Percentiles rank a stretch among this genome's conserved stretches.
These are phyloP conservation scores for Obelidium mucronatum DNA, from an alignment of 192 early-diverging fungal genomes.

Conservation along the genomic window DNA sequence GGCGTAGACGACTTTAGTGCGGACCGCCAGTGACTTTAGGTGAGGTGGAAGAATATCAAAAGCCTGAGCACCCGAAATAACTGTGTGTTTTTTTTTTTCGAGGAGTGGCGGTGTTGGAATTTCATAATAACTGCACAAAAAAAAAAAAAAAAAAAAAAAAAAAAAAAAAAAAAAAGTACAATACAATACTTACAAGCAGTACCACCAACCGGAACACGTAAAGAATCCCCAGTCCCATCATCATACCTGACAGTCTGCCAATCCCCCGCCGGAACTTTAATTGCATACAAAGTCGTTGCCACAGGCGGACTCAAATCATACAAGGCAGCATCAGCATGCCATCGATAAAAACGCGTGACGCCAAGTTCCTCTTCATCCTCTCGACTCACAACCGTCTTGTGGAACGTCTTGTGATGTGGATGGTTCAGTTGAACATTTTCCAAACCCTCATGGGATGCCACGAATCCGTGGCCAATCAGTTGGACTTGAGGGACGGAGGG, in stretches of 20 bases:
- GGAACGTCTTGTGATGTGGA: constrained; percentile 31
- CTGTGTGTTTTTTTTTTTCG: constrained; percentile 4
- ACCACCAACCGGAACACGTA: constrained; percentile 12
- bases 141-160: not conserved
- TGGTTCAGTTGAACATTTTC: not conserved
- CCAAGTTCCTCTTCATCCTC: constrained; percentile 18
- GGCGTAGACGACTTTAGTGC: constrained; percentile 17
- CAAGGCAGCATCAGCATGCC: constrained; percentile 35
- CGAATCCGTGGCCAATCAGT: constrained; percentile 23
- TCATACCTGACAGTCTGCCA: constrained; percentile 26
- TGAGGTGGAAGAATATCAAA: constrained; percentile 24
- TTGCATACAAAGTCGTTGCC: constrained; percentile 23
- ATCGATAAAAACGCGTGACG: constrained; percentile 30
- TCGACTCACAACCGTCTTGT: not conserved
- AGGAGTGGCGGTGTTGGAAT: not conserved
- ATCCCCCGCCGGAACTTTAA: not conserved
- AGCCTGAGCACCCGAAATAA: constrained; percentile 23
- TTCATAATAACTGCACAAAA: not conserved
- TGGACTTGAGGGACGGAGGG: constrained; percentile 27
- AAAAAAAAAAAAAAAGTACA: not conserved
- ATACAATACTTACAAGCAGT: constrained; percentile 31
- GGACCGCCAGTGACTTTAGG: constrained; percentile 24
- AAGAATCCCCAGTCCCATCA: constrained; percentile 3
- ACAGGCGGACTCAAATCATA: constrained; percentile 24
- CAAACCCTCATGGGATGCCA: constrained; percentile 17